Evolutionary conservation across 495 filamentous ascomycete genomes (phyloP).

Genomic region (Penicillium tannophilum): DNA sequence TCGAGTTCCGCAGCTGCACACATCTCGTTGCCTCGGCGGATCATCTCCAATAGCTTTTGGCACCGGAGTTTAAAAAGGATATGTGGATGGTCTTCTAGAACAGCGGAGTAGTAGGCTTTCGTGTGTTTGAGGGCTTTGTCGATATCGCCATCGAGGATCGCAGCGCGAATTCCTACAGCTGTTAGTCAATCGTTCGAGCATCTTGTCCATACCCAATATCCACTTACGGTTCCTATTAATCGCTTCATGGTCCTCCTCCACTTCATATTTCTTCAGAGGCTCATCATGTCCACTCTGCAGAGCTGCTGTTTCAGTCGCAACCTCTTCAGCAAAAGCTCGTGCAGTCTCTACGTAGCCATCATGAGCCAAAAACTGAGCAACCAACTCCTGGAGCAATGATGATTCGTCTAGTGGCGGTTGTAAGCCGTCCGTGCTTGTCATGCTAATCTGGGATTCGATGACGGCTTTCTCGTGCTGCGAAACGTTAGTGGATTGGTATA

Average conservation of each 20-base stretch:
- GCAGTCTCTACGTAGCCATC: conserved; percentile 98
- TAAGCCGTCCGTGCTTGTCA: conserved; percentile 54
- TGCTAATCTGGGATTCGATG: conserved; percentile 59
- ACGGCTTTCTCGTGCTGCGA: conserved; percentile 60
- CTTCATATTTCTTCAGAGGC: conserved; percentile 62
- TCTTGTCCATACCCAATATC: background rate
- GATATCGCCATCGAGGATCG: conserved; percentile 91
- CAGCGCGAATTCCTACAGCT: conserved; percentile 73
- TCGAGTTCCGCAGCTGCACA: conserved; percentile 29
- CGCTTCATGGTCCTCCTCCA: conserved; percentile 86
- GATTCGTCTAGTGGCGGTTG: conserved; percentile 72
- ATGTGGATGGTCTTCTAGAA: conserved; percentile 80
- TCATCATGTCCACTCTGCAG: conserved; percentile 58
- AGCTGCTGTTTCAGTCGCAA: conserved; percentile 68
- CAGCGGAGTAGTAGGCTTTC: conserved; percentile 73
- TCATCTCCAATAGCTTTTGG: conserved; percentile 95
- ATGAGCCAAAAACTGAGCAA: conserved; percentile 88
- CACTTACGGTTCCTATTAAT: conserved; percentile 80
- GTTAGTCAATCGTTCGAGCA: conserved; percentile 14
- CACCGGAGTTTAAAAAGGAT: conserved; percentile 91
- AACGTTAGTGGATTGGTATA: conserved; percentile 23
- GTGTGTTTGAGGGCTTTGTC: conserved; percentile 86
- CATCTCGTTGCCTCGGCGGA: conserved; percentile 75
- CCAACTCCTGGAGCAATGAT: conserved; percentile 76
- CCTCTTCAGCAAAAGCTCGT: conserved; percentile 82